phyloP scores from a whole-genome alignment of 1,284 basidiomycete species.

The Cutaneotrichosporon cutaneum region DNA sequence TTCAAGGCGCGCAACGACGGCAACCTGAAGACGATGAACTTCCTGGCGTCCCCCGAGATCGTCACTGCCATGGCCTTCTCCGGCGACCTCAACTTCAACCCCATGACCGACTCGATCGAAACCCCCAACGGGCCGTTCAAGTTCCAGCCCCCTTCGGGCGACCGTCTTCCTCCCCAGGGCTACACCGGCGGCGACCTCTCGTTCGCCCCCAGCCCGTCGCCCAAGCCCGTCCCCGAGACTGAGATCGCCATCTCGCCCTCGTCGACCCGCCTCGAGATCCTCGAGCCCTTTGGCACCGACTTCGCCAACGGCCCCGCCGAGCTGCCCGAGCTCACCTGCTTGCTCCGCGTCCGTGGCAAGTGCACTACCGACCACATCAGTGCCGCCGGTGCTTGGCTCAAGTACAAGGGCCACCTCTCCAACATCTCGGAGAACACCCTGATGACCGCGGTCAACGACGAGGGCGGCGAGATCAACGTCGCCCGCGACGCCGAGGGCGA shows the following conservation, averaged over 20 bases:
- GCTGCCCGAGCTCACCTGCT: conserved; percentile 74
- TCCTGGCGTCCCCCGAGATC: conserved; percentile 93
- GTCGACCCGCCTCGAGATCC: conserved; percentile 80
- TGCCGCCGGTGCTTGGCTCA: conserved; percentile 94
- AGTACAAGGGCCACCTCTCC: conserved; percentile 90
- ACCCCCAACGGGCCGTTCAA: conserved; percentile 79
- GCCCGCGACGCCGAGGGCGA: conserved; percentile 69
- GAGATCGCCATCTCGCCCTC: conserved; percentile 74
- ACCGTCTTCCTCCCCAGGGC: conserved; percentile 78
- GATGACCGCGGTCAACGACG: conserved; percentile 83
- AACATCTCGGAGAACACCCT: conserved; percentile 95
- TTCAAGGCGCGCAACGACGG: conserved; percentile 98
- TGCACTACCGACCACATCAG: conserved; percentile 99
- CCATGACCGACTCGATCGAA: conserved; percentile 75
- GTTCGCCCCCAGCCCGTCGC: conserved; percentile 76
- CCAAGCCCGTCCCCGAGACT: conserved; percentile 73
- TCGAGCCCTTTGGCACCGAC: conserved; percentile 81
- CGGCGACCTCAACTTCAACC: conserved; percentile 90
- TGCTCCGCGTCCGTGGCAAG: conserved; percentile 92
- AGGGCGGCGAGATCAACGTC: conserved; percentile 84
- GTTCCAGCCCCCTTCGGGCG: conserved; percentile 79
- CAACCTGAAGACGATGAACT: conserved; percentile 82
- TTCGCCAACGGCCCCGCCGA: conserved; percentile 70
- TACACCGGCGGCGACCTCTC: conserved; percentile 74
- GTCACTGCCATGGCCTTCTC: conserved; percentile 98